Conservation (phyloP, 148 eudicot species). For the Fagopyrum tataricum region DNA sequence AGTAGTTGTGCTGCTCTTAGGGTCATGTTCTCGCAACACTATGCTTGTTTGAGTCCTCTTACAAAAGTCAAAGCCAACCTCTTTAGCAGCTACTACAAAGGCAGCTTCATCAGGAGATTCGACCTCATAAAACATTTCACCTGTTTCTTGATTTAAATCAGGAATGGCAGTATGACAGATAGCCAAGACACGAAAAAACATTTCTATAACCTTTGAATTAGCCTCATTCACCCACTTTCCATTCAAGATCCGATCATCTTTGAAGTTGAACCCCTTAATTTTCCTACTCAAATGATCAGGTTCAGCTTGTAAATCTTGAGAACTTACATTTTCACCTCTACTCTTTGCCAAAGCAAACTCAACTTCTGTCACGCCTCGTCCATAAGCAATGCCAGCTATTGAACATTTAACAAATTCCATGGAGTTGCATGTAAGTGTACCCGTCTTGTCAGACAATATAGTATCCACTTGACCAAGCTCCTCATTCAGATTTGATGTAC, state of each 20-base stretch:
- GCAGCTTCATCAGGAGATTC: conserved; percentile 56
- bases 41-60: conserved; percentile 31
- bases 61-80: conserved; percentile 40
- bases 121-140: conserved; percentile 36
- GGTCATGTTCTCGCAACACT: conserved; percentile 29
- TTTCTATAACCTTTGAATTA: conserved; percentile 24
- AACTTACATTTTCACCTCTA: conserved; percentile 10
- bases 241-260: conserved; percentile 35
- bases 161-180: conserved; percentile 44
- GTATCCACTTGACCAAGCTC: conserved; percentile 68
- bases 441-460: conserved; percentile 61
- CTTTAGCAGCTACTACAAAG: conserved; percentile 39
- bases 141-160: conserved; percentile 31
- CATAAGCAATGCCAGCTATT: conserved; percentile 42
- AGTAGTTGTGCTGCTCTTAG: conserved; percentile 19
- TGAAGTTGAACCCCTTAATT: conserved; percentile 36
- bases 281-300: conserved; percentile 13
- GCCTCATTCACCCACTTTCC: conserved; percentile 39
- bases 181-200: conserved; percentile 32
- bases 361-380: conserved; percentile 42
- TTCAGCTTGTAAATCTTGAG: conserved; percentile 8
- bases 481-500: conserved; percentile 62
- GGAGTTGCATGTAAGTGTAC: conserved; percentile 58
- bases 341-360: conserved; percentile 33
- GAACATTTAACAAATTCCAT: conserved; percentile 58